These are phyloP conservation scores for Mycosphaerella arachidis DNA, from an alignment of 2,329 filamentous ascomycete species.

Conservation along the genomic window DNA sequence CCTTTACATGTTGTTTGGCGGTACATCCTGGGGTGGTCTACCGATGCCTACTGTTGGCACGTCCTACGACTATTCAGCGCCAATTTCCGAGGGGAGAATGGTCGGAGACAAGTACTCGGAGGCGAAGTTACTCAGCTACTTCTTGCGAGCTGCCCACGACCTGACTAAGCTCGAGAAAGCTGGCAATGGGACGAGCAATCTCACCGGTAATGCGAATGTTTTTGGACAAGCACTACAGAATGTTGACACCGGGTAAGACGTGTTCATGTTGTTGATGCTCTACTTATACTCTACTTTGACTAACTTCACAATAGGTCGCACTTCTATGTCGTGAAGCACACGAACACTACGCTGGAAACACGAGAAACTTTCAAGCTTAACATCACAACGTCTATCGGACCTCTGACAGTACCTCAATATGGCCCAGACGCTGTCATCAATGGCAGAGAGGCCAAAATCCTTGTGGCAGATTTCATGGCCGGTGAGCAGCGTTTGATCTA, in stretches of 20 bases:
- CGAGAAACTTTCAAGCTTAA: conserved; percentile 52
- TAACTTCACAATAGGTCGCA: conserved; percentile 45
- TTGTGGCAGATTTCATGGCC: conserved; percentile 57
- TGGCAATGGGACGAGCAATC: conserved; percentile 46
- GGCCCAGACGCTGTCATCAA: conserved; percentile 50
- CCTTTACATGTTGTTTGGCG: conserved; percentile 62
- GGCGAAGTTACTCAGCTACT: conserved; percentile 58
- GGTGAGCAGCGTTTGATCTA: conserved; percentile 51
- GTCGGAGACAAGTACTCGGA: conserved; percentile 60
- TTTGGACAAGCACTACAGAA: too few species aligned
- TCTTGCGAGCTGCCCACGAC: conserved; percentile 55
- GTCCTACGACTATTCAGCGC: conserved; percentile 61
- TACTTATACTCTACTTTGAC: too few species aligned
- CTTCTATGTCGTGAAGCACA: conserved; percentile 58
- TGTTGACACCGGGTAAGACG: too few species aligned
- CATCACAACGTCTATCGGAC: conserved; percentile 54
- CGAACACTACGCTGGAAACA: conserved; percentile 49
- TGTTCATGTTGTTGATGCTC: too few species aligned
- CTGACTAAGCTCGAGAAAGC: conserved; percentile 52
- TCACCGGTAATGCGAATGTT: too few species aligned
- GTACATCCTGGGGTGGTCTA: conserved; percentile 60
- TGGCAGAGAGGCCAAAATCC: conserved; percentile 59
- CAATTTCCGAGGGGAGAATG: conserved; percentile 55
- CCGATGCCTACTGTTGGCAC: conserved; percentile 55
- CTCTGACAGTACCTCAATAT: conserved; percentile 51